Evolutionary conservation across 2,329 filamentous ascomycete genomes (phyloP).

Genomic region (Fusarium fujikuroi): DNA sequence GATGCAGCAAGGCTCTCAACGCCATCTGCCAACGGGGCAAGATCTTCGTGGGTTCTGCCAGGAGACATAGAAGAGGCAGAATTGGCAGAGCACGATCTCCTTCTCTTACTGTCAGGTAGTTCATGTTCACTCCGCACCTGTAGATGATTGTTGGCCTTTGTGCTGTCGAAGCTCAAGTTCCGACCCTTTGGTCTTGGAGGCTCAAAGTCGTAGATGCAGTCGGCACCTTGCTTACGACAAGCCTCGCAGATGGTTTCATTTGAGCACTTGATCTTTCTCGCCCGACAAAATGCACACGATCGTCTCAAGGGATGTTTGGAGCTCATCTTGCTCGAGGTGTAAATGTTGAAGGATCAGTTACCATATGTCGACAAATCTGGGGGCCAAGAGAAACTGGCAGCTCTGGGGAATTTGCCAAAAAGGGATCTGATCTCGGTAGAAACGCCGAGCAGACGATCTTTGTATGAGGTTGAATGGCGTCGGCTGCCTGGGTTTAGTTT

Average conservation of each 20-base stretch:
- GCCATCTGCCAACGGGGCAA: conserved; percentile 18
- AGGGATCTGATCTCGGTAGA: conserved; percentile 1
- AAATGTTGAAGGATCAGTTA: background rate
- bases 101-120: conserved; percentile 34
- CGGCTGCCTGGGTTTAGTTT: conserved; percentile 27
- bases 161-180: conserved; percentile 44
- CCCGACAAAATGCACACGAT: conserved; percentile 52
- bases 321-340: conserved; percentile 38
- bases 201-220: conserved; percentile 54
- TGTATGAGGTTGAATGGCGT: conserved; percentile 29
- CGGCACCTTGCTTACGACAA: conserved; percentile 50
- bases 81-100: conserved; percentile 41
- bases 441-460: conserved; percentile 12
- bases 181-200: conserved; percentile 46
- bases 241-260: conserved; percentile 53
- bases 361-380: conserved; percentile 13
- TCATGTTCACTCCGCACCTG: conserved; percentile 25
- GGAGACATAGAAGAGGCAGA: conserved; percentile 42
- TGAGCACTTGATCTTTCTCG: conserved; percentile 53
- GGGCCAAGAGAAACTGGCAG: background rate
- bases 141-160: conserved; percentile 24
- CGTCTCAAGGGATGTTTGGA: conserved; percentile 49
- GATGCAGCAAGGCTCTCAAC: conserved; percentile 44
- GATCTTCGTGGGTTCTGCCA: conserved; percentile 38
- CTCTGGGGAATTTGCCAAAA: background rate